Evolutionary conservation across 371 early-diverging fungal genomes (phyloP).

Genomic region (Parasitella parasitica): DNA sequence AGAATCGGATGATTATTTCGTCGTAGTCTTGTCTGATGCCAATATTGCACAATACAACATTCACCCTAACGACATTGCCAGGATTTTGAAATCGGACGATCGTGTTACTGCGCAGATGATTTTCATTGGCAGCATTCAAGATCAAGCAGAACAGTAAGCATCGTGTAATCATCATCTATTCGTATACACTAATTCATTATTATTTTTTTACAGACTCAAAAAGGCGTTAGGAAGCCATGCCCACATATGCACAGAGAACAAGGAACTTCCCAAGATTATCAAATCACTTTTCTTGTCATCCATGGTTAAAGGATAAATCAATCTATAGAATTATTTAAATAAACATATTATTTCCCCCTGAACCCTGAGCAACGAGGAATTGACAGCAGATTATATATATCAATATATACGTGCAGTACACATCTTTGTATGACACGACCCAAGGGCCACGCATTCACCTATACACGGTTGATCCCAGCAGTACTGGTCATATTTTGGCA

Average conservation of each 20-base stretch:
- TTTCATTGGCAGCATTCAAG: constrained; percentile 66
- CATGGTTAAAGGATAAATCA: constrained; percentile 59
- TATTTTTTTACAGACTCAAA: constrained; percentile 46
- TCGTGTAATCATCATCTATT: background rate
- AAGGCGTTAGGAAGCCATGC: constrained; percentile 66
- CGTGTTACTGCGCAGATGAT: constrained; percentile 72
- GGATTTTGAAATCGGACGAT: constrained; percentile 67
- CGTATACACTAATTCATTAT: background rate
- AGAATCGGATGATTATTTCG: constrained; percentile 81
- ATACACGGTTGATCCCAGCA: no score
- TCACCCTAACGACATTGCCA: constrained; percentile 68
- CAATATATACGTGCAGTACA: no score
- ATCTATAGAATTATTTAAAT: no score
- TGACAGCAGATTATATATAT: no score
- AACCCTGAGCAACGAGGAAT: no score
- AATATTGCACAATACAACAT: constrained; percentile 84
- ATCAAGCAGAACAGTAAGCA: constrained; percentile 70
- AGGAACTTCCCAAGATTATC: constrained; percentile 80
- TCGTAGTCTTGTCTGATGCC: constrained; percentile 82
- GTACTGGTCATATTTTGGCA: no score
- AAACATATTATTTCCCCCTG: no score
- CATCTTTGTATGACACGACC: no score
- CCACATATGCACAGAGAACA: constrained; percentile 71
- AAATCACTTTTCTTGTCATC: constrained; percentile 74
- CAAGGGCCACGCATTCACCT: no score